Evolutionary conservation across 2,329 filamentous ascomycete species (phyloP), one percentile per base, ranked within the genome.

Genomic region (Trichophyton rubrum): DNA sequence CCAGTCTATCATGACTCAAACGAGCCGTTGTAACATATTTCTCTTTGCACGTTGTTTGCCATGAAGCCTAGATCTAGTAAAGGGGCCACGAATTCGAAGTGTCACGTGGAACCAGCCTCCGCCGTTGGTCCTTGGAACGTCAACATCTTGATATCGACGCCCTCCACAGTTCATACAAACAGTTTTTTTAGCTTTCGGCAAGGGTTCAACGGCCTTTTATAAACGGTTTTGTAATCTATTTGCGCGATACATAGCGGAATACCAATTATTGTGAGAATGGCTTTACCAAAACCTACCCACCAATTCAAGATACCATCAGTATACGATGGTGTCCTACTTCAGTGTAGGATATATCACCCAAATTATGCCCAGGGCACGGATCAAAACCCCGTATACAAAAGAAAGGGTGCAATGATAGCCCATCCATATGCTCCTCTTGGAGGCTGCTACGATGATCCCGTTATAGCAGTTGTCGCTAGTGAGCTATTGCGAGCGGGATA

Each of bases 341-440:
- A 91, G 66, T 95, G 90, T 70, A 88, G 92, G 61, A 75, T 97
- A 62, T 95, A 93, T 72, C 86, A 93, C 67, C 86, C 87, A 66
- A 47, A 63, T 45, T 35, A 64, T 68, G 8, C 9, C 20, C 9
- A 13, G 45, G 20, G 3, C 20, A 5, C 2, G 11, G 62, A 66
- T 68, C 60, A 49, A 62, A 60, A 49, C 17, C 60, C 59, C 17
- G 2, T 41, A 22, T 30, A 4, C 27, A 11, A 5, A 5, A 76
- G 71, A 62, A 78, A 73, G 62, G 82, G 79, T 2, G 84, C 85
- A 0, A 78, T 96, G 2, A 76, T 97, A 43, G 91, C 91, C 11
- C 93, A 97, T 72, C 92, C 93, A 0, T 97, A 97, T 70, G 90
- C 89, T 38, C 86, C 89, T 0, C 77, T 97, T 58, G 93, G 93